Base-by-base conservation (phyloP, 208 protist species). In the Acanthamoeba lenticulata region DNA sequence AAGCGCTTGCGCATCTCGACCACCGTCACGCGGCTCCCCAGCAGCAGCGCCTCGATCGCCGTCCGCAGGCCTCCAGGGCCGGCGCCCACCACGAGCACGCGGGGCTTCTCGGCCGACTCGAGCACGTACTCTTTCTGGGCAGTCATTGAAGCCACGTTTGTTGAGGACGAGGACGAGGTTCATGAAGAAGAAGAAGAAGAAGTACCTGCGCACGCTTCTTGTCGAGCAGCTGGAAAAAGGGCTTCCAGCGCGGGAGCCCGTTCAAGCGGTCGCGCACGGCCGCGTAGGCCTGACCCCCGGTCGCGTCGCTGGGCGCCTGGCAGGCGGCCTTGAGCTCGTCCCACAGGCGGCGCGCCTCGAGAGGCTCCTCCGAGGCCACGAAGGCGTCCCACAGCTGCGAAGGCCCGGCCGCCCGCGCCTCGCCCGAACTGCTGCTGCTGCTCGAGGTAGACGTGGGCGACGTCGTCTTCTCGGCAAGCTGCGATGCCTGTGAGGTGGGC, bases 31-130 rank as follows among this genome's bases (percentile, higher is more conserved):
- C 74, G 90, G 7, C 47, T 36, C n/a, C 90, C 90, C 40, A 94
- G 65, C 29, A 94, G 34, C 32, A 86, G 69, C 21, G 69, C 74
- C 7, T 94, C 90, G 32, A 94, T 81, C 67, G 90, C 90, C 29
- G 90, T 94, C 27, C 90, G 55, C 74, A 94, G 32, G n/a, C 90
- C 90, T 19, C 77, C 85, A 2, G 85, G 85, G 21, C 85, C 85
- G 21, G 85, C 85, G 34, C 85, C 85, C 5, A 91, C 85, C 32
- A 91, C n/a, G 24, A 91, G 69, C 24, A 91, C 55, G 0, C 52
- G 29, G 0, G 57, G 85, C 29, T 72, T 15, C 36, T 91, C 57
- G 27, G 40, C 47, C 52, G 85, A n/a, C 0, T 62, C 21, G 38
- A 91, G 55, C 32, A 49, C 38, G 42, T 69, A 62, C 40, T 91